These are phyloP conservation scores for Russula griseocarnosa DNA, from an alignment of 768 basidiomycete genomes.

Conservation along the genomic window DNA sequence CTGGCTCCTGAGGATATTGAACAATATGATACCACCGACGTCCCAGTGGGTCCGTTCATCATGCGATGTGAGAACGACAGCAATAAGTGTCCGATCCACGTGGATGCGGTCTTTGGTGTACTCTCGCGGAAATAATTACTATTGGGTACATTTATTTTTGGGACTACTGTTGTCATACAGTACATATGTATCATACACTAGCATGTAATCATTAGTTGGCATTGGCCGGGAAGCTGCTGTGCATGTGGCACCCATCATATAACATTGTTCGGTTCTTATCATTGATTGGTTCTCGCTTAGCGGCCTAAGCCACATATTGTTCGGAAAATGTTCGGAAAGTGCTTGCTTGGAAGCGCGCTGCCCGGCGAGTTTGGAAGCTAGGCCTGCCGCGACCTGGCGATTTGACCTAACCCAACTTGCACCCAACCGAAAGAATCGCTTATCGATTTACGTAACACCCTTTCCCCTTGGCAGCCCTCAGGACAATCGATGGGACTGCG, in stretches of 20 bases:
- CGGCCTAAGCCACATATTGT: not conserved
- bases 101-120: constrained; percentile 58
- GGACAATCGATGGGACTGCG: constrained; percentile 2
- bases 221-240: not conserved
- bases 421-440: not conserved
- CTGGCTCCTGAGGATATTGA: constrained; percentile 23
- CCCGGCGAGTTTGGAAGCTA: no score
- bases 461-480: not conserved
- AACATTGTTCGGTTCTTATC: not conserved
- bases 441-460: constrained; percentile 2
- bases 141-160: not conserved
- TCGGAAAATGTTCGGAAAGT: no score
- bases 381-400: no score
- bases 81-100: constrained; percentile 30
- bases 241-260: not conserved
- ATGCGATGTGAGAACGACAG: constrained; percentile 20
- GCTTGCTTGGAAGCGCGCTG: no score
- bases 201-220: constrained; percentile 11
- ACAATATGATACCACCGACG: constrained; percentile 13
- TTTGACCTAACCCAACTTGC: not conserved
- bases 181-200: constrained; percentile 7
- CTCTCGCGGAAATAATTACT: constrained; percentile 30
- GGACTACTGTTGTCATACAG: constrained; percentile 11
- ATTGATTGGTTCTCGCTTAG: no score
- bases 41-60: constrained; percentile 22